Evolutionary conservation across 495 filamentous ascomycete species (phyloP).

Genomic region (Penicillium verhagenii): DNA sequence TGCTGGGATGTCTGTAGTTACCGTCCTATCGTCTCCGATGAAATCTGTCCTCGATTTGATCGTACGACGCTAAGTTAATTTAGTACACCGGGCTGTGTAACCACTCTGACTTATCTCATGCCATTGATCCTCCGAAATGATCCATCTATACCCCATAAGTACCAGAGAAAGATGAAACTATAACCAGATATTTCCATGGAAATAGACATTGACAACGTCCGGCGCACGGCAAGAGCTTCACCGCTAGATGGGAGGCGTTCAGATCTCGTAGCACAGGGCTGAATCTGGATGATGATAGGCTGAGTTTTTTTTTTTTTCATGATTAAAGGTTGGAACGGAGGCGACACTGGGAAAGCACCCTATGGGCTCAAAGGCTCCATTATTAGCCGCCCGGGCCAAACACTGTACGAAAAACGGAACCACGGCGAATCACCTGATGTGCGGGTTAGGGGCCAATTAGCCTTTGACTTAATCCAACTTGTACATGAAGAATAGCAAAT

Average conservation of each 20-base stretch:
- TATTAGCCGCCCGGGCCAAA: constrained; percentile 3
- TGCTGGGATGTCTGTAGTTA: not conserved
- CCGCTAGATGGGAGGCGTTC: constrained; percentile 27
- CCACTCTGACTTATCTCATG: not conserved
- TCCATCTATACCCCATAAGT: not conserved
- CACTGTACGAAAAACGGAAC: too few relatives aligned
- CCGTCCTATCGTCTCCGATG: constrained; percentile 1
- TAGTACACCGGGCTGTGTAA: constrained; percentile 1
- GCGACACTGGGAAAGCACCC: constrained; percentile 20
- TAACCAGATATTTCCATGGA: not conserved
- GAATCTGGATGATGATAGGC: constrained; percentile 11
- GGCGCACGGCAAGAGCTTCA: constrained; percentile 22
- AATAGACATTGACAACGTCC: constrained; percentile 3
- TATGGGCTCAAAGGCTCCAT: constrained; percentile 16
- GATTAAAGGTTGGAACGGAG: not conserved
- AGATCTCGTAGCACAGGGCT: constrained; percentile 8
- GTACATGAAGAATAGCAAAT: constrained; percentile 11
- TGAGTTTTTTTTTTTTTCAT: not conserved
- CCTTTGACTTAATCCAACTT: not conserved
- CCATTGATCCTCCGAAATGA: not conserved
- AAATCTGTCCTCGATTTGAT: not conserved
- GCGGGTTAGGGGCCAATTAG: not conserved
- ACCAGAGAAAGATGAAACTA: not conserved
- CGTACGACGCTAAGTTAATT: not conserved
- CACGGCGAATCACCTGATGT: constrained; percentile 1